Evolutionary conservation across 257 asterid genomes (phyloP).

Genomic region (Voacanga thouarsii): DNA sequence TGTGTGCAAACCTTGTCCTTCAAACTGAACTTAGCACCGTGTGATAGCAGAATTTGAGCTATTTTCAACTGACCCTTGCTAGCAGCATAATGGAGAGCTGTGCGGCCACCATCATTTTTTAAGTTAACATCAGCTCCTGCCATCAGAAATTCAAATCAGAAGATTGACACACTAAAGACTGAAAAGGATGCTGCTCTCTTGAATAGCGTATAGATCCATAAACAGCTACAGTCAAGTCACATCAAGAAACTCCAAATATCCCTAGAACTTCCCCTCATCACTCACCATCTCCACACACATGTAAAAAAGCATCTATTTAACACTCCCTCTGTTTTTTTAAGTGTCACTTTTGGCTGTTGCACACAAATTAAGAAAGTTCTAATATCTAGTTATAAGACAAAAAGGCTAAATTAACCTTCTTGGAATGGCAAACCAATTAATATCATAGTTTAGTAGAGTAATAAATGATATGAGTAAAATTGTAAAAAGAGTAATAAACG

Average conservation of each 20-base stretch:
- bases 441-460: no score
- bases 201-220: not conserved
- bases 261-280: not conserved
- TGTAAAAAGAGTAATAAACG: no score
- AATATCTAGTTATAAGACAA: no score
- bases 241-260: not conserved
- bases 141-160: constrained; percentile 18
- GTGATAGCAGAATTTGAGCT: constrained; percentile 73
- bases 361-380: no score
- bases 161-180: constrained; percentile 9
- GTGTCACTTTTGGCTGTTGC: no score
- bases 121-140: constrained; percentile 83
- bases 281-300: not conserved
- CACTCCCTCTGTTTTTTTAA: no score
- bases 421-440: no score
- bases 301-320: not conserved
- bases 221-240: not conserved
- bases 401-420: no score
- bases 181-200: constrained; percentile 8
- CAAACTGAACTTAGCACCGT: constrained; percentile 72
- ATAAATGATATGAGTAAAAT: no score
- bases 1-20: constrained; percentile 76
- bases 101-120: constrained; percentile 79
- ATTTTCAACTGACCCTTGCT: constrained; percentile 80
- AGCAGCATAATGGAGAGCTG: constrained; percentile 97